phyloP scores from a whole-genome alignment of 352 stramenopile species.

The Pythium brassicae region DNA sequence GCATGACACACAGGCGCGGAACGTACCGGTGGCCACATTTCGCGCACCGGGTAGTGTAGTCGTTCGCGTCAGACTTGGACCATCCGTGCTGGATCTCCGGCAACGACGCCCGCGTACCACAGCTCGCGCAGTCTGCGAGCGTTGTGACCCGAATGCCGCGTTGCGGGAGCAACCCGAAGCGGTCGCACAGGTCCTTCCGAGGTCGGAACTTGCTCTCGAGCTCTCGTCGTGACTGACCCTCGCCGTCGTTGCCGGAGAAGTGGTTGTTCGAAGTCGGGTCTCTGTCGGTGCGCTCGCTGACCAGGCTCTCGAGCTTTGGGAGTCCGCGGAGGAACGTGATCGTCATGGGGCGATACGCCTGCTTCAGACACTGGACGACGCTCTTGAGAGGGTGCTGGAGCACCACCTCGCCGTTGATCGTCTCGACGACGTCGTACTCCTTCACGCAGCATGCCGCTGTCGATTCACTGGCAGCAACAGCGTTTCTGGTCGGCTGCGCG shows the following conservation, averaged over 20 bases:
- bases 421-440: slow-evolving; percentile 34
- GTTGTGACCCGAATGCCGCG: slow-evolving; percentile 34
- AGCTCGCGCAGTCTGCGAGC: slow-evolving; percentile 33
- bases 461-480: not conserved
- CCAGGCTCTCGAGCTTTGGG: slow-evolving; percentile 18
- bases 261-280: slow-evolving; percentile 1
- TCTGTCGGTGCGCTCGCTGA: not conserved
- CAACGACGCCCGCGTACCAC: slow-evolving; percentile 24
- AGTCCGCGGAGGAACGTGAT: slow-evolving; percentile 42
- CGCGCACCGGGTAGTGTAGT: slow-evolving; percentile 36
- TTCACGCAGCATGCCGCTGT: slow-evolving; percentile 2
- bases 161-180: slow-evolving; percentile 34
- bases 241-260: slow-evolving; percentile 1
- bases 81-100: slow-evolving; percentile 31
- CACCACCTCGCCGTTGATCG: slow-evolving; percentile 42
- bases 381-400: slow-evolving; percentile 25
- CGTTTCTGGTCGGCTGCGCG: not conserved
- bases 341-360: slow-evolving; percentile 37
- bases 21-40: slow-evolving; percentile 27
- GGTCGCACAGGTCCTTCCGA: slow-evolving; percentile 35
- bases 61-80: slow-evolving; percentile 24
- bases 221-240: no score
- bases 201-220: slow-evolving; percentile 9
- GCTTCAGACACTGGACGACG: slow-evolving; percentile 30
- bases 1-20: slow-evolving; percentile 31